Conservation (phyloP, 73 alveolate species). For the Chromera velia region DNA sequence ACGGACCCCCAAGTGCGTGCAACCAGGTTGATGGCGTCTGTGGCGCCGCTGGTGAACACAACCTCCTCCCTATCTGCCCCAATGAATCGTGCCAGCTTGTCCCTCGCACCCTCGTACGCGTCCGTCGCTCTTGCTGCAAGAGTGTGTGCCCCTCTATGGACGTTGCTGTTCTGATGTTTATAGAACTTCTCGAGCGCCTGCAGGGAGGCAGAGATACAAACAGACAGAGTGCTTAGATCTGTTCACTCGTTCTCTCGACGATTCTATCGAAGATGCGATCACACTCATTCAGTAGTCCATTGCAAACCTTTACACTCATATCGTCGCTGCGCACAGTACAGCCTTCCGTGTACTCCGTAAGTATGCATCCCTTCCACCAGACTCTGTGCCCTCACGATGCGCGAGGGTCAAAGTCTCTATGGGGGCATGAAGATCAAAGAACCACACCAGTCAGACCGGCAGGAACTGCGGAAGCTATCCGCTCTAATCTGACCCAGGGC, state of each 20-base stretch:
- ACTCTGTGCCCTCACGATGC: no score
- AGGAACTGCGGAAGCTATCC: no score
- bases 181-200: background rate
- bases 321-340: background rate
- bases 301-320: no score
- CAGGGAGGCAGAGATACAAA: background rate
- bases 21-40: slow-evolving; percentile 48
- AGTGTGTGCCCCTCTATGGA: slow-evolving; percentile 36
- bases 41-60: slow-evolving; percentile 36
- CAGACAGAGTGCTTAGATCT: background rate
- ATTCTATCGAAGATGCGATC: no score
- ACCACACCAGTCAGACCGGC: no score
- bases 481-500: no score
- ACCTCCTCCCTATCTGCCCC: slow-evolving; percentile 35
- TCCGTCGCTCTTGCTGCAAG: slow-evolving; percentile 39
- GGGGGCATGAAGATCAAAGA: no score
- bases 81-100: slow-evolving; percentile 24
- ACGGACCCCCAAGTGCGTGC: slow-evolving; percentile 36
- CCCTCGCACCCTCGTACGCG: slow-evolving; percentile 10
- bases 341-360: no score
- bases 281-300: no score
- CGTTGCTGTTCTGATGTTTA: slow-evolving; percentile 29
- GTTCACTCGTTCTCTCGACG: no score
- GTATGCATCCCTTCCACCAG: no score
- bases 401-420: no score